Percentiles rank a stretch among this genome's conserved stretches.
Conservation (phyloP, 495 filamentous ascomycete genomes). For the Delitschia confertaspora region DNA sequence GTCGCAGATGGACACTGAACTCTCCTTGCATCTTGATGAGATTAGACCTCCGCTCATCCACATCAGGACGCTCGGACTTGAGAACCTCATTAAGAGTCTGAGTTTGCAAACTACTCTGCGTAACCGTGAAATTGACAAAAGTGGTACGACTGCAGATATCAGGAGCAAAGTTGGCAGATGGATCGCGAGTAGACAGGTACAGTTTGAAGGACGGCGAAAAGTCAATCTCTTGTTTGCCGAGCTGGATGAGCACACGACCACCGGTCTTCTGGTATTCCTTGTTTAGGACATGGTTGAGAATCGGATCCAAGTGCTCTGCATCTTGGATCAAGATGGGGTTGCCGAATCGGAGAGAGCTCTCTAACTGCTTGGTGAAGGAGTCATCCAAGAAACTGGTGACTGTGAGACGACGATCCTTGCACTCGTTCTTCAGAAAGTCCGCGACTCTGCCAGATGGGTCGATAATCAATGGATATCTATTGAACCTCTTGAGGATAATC, state of each 20-base stretch:
- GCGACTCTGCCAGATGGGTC: constrained; percentile 90
- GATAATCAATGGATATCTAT: constrained; percentile 96
- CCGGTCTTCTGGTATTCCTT: constrained; percentile 99
- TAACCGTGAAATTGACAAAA: constrained; percentile 99
- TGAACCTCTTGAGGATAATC: constrained; percentile 93
- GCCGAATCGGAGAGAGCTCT: constrained; percentile 92
- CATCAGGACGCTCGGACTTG: constrained; percentile 93
- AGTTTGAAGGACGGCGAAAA: constrained; percentile 96
- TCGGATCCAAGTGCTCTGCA: constrained; percentile 90
- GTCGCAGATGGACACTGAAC: constrained; percentile 92
- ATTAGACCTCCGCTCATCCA: constrained; percentile 93
- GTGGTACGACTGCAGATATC: constrained; percentile 97
- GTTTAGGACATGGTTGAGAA: constrained; percentile 97
- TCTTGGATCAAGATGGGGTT: constrained; percentile 98
- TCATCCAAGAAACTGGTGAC: constrained; percentile 98
- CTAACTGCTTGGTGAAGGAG: constrained; percentile 94
- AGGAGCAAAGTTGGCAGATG: constrained; percentile 91
- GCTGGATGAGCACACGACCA: constrained; percentile 93
- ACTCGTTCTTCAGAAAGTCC: constrained; percentile 90
- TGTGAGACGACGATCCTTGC: constrained; percentile 84
- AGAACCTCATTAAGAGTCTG: constrained; percentile 94
- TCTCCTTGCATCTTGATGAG: constrained; percentile 97
- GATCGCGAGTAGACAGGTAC: constrained; percentile 91
- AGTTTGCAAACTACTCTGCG: constrained; percentile 95
- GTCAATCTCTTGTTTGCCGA: constrained; percentile 98